phyloP scores from a whole-genome alignment of 306 rosid genomes.

The Oemleria cerasiformis region DNA sequence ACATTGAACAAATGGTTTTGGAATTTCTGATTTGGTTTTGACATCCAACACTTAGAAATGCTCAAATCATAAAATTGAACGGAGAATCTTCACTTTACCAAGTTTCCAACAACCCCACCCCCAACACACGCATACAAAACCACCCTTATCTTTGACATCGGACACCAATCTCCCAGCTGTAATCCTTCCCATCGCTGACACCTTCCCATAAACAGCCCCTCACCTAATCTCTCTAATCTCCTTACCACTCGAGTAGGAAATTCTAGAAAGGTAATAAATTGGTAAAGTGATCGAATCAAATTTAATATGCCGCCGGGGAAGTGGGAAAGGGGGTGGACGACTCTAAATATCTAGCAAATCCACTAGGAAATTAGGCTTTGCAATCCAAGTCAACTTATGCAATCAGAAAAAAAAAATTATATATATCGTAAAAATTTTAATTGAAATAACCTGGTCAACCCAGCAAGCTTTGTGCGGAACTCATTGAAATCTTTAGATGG shows the following conservation, averaged over 20 bases:
- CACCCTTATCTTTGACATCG: neutral
- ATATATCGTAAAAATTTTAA: neutral
- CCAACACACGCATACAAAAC: neutral
- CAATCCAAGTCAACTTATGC: slow-evolving; percentile 5
- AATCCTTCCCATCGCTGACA: no score
- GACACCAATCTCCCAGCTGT: neutral
- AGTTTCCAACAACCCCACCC: neutral
- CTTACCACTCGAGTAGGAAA: no score
- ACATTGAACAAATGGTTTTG: neutral
- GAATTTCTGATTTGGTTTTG: neutral
- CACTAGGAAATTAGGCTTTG: neutral
- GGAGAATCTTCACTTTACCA: neutral
- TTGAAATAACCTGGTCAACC: slow-evolving; percentile 52
- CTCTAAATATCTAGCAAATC: no score
- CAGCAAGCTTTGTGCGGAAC: slow-evolving; percentile 82
- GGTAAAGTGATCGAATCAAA: no score
- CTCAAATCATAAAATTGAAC: neutral
- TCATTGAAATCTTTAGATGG: slow-evolving; percentile 65
- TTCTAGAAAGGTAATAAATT: no score
- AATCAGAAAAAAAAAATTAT: neutral
- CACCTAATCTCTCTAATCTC: no score
- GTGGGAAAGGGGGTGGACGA: no score
- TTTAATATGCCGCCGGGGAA: no score
- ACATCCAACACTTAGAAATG: no score
- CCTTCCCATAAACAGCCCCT: no score